Evolutionary conservation across 2,329 filamentous ascomycete genomes (phyloP), one percentile per base, ranked within the genome.

Genomic region (Sarocladium brachiariae): DNA sequence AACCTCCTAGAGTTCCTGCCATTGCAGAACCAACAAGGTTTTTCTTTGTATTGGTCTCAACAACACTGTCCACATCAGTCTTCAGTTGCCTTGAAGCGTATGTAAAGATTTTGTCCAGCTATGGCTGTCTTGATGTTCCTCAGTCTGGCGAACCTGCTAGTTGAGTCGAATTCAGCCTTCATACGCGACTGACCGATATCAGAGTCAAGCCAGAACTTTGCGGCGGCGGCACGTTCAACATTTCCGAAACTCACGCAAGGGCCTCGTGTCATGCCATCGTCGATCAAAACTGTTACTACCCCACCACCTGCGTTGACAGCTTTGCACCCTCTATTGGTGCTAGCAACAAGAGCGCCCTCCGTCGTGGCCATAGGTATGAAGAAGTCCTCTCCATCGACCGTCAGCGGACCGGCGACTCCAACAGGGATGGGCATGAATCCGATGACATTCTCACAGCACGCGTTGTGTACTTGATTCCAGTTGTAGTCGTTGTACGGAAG

Each of bases 331-430:
- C 93, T 84, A 64, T 87, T 96, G 35, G 90, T 86, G 64, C 89
- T 95, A 25, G 93, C 93, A 46, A 99, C 93, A 53, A 99, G 74
- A 19, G 99, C 93, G 74, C 93, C 93, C 70, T 99, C 93, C 2
- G 93, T 99, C 1, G 93, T 99, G 51, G 93, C 95, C 93, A 99
- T 99, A 25, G 93, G 93, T 49, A 99, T 80, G 70, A 96, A 99
- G 70, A 93, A 97, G 72, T 86, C 93, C 67, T 93, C 86, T 21
- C 93, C 93, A 59, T 99, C 93, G 58, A 99, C 92, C 27, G 89
- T 86, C 49, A 99, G 76, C 24, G 93, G 93, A 4, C 93, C 93
- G 50, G 93, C 93, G 56, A 99, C 89, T 72, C 93, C 93, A 41
- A 99, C 80, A 37, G 93, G 93, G 10, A 99, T 75, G 13, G 93